These are phyloP conservation scores for Morella rubra DNA, from an alignment of 306 rosid species.

Conservation along the genomic window DNA sequence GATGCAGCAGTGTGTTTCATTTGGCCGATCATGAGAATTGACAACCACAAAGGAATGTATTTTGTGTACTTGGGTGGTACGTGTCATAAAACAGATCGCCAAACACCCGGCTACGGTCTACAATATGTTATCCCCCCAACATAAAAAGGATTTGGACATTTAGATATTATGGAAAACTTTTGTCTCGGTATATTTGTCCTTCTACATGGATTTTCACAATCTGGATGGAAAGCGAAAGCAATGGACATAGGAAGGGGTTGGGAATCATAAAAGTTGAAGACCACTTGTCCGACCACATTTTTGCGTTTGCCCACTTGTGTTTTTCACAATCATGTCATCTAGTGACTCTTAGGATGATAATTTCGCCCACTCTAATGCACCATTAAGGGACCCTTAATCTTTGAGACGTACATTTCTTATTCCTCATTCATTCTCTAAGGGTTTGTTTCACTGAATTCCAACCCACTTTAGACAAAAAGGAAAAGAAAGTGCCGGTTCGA, in stretches of 20 bases:
- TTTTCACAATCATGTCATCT: constrained; percentile 29
- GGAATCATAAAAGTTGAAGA: constrained; percentile 32
- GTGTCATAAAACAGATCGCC: constrained; percentile 31
- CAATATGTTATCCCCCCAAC: not conserved
- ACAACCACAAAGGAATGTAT: constrained; percentile 45
- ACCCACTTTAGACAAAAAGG: constrained; percentile 38
- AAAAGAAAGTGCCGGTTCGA: constrained; percentile 34
- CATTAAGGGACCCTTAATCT: constrained; percentile 40
- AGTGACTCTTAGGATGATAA: constrained; percentile 15
- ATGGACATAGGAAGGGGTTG: not conserved
- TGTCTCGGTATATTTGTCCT: constrained; percentile 25
- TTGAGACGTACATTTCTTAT: constrained; percentile 32
- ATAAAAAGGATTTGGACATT: not conserved
- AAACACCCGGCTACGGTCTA: constrained; percentile 19
- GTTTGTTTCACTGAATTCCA: constrained; percentile 58
- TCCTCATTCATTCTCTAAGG: constrained; percentile 49
- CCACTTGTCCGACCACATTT: constrained; percentile 30
- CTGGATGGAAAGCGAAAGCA: constrained; percentile 26
- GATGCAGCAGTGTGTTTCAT: constrained; percentile 21
- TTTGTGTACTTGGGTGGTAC: constrained; percentile 31
- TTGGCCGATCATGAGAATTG: constrained; percentile 30
- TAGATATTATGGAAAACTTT: not conserved
- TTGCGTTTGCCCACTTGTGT: constrained; percentile 44
- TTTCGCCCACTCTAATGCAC: constrained; percentile 43
- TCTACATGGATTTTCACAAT: constrained; percentile 4